Base-by-base conservation (phyloP, 1,284 basidiomycete species). In the Ganoderma resinaceum region DNA sequence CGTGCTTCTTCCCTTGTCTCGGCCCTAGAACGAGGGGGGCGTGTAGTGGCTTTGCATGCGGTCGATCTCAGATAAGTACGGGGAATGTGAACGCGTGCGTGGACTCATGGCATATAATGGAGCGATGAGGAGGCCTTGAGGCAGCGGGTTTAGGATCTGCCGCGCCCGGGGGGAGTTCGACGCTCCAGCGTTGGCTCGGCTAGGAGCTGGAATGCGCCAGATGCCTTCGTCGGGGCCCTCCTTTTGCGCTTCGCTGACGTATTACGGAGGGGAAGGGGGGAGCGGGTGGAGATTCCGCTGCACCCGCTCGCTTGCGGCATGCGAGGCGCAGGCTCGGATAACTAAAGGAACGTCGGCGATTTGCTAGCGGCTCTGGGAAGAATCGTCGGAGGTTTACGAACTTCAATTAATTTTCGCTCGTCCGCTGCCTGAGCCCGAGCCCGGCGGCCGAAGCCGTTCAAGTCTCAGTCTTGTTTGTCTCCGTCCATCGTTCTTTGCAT, bases 161-260 rank as follows among this genome's bases (percentile, higher is more conserved):
- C 58, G 26, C 16, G 14, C 29, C 23, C 20, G 52, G 52, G 52
- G 52, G 6, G 37, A 38, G 37, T 18, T 38, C 37, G 38, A 38
- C 20, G 58, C 35, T 59, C 35, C 37, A 35, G 37, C 58, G 14
- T 38, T 26, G 58, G 38, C 2, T 23, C 35, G 57, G 37, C 33
- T 23, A 40, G 37, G 58, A 42, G 58, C 58, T 60, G 58, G 58
- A 60, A 40, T 60, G 58, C 58, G 58, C 35, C 58, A 42, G 58
- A n/a, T 60, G 35, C 37, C 38, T n/a, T 38, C 23, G 42, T 60
- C 35, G 35, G 38, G n/a, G n/a, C 58, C 37, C 58, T 35, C 23
- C 23, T 60, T 59, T 60, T 38, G 52, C 29, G 52, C 29, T 55
- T 55, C 37, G 58, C 58, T 60, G 37, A 60, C 58, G 58, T 38